Evolutionary conservation across 108 stramenopile species (phyloP).

Genomic region (Schizochytrium sp.): DNA sequence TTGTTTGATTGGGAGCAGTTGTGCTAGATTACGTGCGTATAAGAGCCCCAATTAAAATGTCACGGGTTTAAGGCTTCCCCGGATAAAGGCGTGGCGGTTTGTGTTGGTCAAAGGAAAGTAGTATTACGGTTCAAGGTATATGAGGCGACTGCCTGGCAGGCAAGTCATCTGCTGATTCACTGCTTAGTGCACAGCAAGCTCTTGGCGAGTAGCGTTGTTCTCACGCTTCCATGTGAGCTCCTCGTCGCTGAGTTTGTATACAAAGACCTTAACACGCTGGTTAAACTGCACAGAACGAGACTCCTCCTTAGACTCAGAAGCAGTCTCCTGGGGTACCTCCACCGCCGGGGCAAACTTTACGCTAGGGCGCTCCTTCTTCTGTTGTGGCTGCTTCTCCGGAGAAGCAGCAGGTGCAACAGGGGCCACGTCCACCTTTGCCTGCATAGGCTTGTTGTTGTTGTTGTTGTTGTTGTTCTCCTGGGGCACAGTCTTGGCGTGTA

Average conservation of each 20-base stretch:
- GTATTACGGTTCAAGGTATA: too few relatives aligned
- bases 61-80: too few relatives aligned
- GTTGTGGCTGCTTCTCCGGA: too few relatives aligned
- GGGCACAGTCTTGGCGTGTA: neutral
- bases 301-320: neutral
- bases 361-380: neutral
- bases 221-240: slow-evolving; percentile 45
- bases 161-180: too few relatives aligned
- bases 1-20: too few relatives aligned
- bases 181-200: neutral
- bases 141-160: too few relatives aligned
- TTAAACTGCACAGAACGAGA: neutral
- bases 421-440: neutral
- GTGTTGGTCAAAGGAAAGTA: too few relatives aligned
- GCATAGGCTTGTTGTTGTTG: neutral
- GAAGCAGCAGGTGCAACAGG: too few relatives aligned
- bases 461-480: neutral
- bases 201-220: slow-evolving; percentile 31
- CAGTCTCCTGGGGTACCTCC: neutral
- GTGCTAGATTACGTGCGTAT: too few relatives aligned
- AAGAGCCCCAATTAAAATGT: too few relatives aligned
- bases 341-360: neutral
- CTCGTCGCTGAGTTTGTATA: slow-evolving; percentile 44
- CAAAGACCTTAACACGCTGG: slow-evolving; percentile 28
- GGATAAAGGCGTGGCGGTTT: too few relatives aligned